Evolutionary conservation across 2,329 filamentous ascomycete genomes (phyloP).

Genomic region (Sporothrix globosa): DNA sequence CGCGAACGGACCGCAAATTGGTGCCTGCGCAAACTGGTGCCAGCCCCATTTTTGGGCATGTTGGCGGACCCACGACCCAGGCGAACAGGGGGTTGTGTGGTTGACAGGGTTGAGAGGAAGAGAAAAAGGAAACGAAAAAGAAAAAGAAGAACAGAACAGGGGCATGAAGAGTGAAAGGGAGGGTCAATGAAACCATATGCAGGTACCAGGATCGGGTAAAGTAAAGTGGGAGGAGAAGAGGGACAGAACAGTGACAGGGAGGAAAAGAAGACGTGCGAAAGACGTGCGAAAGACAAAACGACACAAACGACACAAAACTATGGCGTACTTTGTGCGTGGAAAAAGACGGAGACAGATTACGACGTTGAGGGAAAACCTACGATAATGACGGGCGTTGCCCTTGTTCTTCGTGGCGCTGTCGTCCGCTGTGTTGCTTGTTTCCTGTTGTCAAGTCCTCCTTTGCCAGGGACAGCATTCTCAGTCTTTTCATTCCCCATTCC

Average conservation of each 20-base stretch:
- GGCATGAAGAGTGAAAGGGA: neutral
- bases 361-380: no score
- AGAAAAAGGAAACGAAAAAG: neutral
- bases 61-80: conserved; percentile 13
- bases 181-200: conserved; percentile 28
- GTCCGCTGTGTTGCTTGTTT: no score
- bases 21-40: conserved; percentile 7
- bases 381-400: no score
- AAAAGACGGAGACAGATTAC: neutral
- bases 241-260: no score
- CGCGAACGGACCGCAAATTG: conserved; percentile 27
- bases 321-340: no score
- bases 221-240: neutral
- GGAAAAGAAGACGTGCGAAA: neutral
- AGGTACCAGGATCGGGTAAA: conserved; percentile 21
- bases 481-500: no score
- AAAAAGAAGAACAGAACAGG: neutral
- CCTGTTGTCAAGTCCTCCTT: neutral
- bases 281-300: no score
- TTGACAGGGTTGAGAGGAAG: neutral
- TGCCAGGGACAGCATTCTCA: no score
- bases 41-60: conserved; percentile 16
- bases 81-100: neutral
- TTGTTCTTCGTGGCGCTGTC: no score
- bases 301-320: neutral